Evolutionary conservation across 2,329 filamentous ascomycete species (phyloP), one percentile per base, ranked within the genome.

Genomic region (Myotisia sp.): DNA sequence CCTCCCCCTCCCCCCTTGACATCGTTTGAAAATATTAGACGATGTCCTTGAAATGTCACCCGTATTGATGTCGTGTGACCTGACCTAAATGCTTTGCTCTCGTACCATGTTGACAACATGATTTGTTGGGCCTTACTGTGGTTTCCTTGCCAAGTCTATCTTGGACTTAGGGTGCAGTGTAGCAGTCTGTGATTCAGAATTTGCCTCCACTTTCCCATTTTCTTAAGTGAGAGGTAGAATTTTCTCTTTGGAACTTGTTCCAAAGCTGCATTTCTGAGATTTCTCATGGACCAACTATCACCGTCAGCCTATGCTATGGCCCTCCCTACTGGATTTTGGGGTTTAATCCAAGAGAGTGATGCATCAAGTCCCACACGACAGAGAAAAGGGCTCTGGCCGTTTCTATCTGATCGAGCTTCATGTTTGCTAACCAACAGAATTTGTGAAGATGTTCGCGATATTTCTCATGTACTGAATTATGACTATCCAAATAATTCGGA

Each of bases 381-480:
- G 64, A 62, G 55, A 64, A 66, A 62, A 59, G 69, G 69, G 56
- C 57, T 53, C 49, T 49, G 53, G 53, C 55, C 59, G 57, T 58
- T 49, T 57, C 57, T 50, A 48, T 47, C 36, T 42, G 55, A 49
- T 55, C 52, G 54, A 68, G 67, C 65, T 63, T 68, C 71, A 67
- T 63, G 53, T 54, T 59, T 74, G 74, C 84, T 92, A 92, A 92
- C 81, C 71, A 74, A 42, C 44, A 42, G 62, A 71, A 59, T 67
- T 60, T 68, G 55, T 65, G 58, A 94, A 95, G 90, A 98, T 80
- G 90, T 98, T 70, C 87, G 86, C 68, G 92, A 98, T 74, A 98
- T 98, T 70, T 95, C 90, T 66, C 90, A 98, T 69, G 90, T 98
- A 66, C 74, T 98, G 68, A 95, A 95, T 77, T 94, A 95, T 82